These are phyloP conservation scores for Choiromyces venosus DNA, from an alignment of 495 filamentous ascomycete genomes.

Conservation along the genomic window DNA sequence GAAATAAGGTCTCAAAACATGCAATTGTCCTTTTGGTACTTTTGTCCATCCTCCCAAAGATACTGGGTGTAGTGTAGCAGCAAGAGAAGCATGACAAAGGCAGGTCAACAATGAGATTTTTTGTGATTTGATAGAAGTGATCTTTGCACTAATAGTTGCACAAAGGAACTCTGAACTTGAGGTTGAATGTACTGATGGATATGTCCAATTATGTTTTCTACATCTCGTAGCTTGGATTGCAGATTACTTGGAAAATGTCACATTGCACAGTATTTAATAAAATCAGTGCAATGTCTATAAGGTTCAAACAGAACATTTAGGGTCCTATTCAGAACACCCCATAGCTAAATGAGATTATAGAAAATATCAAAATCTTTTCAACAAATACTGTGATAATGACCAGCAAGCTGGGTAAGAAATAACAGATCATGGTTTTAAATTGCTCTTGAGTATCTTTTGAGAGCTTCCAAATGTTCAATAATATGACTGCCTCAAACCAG, in stretches of 20 bases:
- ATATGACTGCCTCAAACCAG: neutral
- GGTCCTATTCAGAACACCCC: neutral
- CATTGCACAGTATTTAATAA: neutral
- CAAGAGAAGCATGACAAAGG: neutral
- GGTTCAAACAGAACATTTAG: neutral
- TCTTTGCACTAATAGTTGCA: neutral
- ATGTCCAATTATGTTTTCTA: neutral
- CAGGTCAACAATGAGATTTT: neutral
- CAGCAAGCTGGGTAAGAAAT: neutral
- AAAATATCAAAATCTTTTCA: neutral
- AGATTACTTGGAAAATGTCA: neutral
- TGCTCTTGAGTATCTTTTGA: neutral
- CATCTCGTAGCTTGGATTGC: neutral
- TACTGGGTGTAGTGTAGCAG: neutral
- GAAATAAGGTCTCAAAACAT: neutral
- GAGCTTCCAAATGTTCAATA: neutral
- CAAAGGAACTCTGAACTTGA: neutral
- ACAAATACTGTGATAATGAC: neutral
- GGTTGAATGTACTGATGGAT: neutral
- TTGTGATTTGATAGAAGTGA: neutral
- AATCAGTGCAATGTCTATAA: neutral
- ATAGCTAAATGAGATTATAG: neutral
- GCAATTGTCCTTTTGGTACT: neutral
- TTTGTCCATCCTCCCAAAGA: neutral
- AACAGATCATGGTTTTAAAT: neutral